These are phyloP conservation scores for Fusarium scirpi DNA, from an alignment of 2,329 filamentous ascomycete species.

Conservation along the genomic window DNA sequence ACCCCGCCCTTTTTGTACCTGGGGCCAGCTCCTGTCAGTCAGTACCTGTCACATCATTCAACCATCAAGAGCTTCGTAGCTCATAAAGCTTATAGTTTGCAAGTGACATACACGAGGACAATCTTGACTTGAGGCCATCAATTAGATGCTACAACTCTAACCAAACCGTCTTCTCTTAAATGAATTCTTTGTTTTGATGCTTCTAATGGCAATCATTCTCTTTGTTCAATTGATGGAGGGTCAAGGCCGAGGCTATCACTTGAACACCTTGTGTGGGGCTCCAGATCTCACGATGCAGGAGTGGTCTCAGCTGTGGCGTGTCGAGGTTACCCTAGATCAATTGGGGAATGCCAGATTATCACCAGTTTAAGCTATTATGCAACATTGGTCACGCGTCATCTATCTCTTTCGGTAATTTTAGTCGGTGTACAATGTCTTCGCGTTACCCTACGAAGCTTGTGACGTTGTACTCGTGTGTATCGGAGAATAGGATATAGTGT, in stretches of 20 bases:
- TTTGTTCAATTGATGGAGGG: constrained; percentile 10
- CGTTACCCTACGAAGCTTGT: no score
- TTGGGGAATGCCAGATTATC: constrained; percentile 6
- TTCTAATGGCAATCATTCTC: background rate
- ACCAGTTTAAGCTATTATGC: constrained; percentile 6
- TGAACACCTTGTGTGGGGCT: constrained; percentile 34
- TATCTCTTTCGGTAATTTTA: background rate
- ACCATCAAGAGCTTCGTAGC: constrained; percentile 15
- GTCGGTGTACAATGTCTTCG: background rate
- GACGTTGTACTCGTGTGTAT: background rate
- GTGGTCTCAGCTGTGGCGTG: constrained; percentile 41
- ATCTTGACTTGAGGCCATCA: background rate
- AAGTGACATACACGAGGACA: background rate
- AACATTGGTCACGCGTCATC: constrained; percentile 8
- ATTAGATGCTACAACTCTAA: background rate
- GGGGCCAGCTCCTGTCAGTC: constrained; percentile 22
- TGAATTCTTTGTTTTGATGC: background rate
- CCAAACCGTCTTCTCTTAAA: background rate
- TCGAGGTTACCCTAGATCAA: constrained; percentile 36
- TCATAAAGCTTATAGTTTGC: background rate
- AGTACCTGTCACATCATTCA: constrained; percentile 39
- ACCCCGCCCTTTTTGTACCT: constrained; percentile 52
- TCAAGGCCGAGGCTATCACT: constrained; percentile 36
- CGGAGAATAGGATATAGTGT: background rate
- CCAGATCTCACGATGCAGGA: constrained; percentile 20